phyloP scores from a whole-genome alignment of 768 basidiomycete species.

The Xerocomellus amylosporus region DNA sequence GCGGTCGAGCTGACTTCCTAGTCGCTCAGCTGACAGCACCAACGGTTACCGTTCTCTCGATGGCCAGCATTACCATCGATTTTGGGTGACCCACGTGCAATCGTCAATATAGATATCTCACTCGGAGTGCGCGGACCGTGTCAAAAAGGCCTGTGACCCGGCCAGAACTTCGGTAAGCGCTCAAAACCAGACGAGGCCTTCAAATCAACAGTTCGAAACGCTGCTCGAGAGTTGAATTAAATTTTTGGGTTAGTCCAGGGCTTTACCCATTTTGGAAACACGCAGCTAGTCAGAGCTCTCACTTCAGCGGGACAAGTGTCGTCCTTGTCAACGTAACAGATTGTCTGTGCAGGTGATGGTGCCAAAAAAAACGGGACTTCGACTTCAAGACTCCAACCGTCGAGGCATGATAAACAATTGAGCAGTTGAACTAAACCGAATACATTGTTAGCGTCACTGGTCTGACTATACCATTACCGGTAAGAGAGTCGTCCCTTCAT shows the following conservation, averaged over 20 bases:
- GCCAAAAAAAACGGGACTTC: neutral
- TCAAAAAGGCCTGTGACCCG: neutral
- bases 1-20: neutral
- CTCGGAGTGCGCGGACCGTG: constrained; percentile 9
- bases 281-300: too few relatives aligned
- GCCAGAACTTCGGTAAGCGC: neutral
- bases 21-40: neutral
- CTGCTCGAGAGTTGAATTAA: too few relatives aligned
- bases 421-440: neutral
- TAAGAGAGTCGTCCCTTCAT: constrained; percentile 3
- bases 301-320: too few relatives aligned
- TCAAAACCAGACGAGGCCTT: neutral
- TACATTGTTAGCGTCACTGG: neutral
- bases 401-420: neutral
- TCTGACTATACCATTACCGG: neutral
- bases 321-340: too few relatives aligned
- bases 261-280: too few relatives aligned
- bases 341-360: neutral
- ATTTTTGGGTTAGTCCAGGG: too few relatives aligned
- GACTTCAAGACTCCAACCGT: neutral
- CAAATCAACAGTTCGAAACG: too few relatives aligned
- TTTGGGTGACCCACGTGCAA: neutral
- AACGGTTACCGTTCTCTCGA: neutral
- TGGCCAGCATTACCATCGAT: neutral
- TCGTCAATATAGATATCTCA: neutral